Evolutionary conservation across 1,284 basidiomycete genomes (phyloP).

Genomic region (Ganoderma lingzhi): DNA sequence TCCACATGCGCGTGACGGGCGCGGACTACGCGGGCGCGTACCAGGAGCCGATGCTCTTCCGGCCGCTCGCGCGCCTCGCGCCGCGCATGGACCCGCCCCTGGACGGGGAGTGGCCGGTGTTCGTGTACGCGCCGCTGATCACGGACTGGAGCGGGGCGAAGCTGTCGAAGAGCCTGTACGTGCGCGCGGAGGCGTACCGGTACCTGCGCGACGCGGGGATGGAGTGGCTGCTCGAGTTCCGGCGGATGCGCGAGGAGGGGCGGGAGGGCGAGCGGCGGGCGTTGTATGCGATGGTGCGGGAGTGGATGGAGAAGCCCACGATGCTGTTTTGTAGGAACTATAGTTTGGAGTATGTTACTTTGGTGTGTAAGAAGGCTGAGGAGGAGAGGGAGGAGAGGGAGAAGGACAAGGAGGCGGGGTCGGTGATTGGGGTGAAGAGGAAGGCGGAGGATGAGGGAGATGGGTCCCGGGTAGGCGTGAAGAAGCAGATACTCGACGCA

Average conservation of each 20-base stretch:
- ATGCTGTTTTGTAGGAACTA: slow-evolving; percentile 29
- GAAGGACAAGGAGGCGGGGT: not conserved
- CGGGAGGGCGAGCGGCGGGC: slow-evolving; percentile 18
- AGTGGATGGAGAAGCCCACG: slow-evolving; percentile 22
- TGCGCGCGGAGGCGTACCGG: slow-evolving; percentile 38
- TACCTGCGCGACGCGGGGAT: slow-evolving; percentile 35
- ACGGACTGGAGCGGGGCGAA: slow-evolving; percentile 45
- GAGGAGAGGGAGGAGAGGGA: not conserved
- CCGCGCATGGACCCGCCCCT: slow-evolving; percentile 12
- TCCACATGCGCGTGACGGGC: slow-evolving; percentile 42
- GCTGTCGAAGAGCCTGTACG: slow-evolving; percentile 44
- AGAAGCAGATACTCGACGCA: too few relatives aligned
- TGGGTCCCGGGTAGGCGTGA: not conserved
- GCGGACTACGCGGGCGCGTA: slow-evolving; percentile 41
- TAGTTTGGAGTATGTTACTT: slow-evolving; percentile 34
- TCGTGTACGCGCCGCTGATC: slow-evolving; percentile 41
- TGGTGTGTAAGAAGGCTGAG: not conserved
- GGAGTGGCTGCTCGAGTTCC: slow-evolving; percentile 30
- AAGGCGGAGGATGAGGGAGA: not conserved
- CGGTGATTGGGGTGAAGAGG: slow-evolving; percentile 3
- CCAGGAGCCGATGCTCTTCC: slow-evolving; percentile 39
- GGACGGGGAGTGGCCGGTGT: slow-evolving; percentile 9
- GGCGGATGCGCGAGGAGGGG: slow-evolving; percentile 33
- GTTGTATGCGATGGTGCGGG: slow-evolving; percentile 30
- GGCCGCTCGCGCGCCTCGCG: slow-evolving; percentile 31